Base-by-base conservation (phyloP, 768 basidiomycete species). In the Kwoniella sp. region DNA sequence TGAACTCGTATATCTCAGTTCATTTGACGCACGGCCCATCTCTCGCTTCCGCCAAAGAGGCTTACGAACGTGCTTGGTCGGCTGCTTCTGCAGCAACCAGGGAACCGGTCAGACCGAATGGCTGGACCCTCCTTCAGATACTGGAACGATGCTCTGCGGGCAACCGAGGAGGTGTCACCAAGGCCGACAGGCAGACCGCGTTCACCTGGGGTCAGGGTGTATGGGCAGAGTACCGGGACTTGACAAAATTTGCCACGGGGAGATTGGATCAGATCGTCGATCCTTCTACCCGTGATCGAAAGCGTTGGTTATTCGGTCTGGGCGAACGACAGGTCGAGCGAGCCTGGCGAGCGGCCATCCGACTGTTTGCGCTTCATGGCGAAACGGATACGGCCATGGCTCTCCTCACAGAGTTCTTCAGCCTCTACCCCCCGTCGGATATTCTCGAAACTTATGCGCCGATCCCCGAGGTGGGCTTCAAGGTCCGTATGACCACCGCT, bases 1-100 rank as follows among this genome's bases (percentile, higher is more conserved):
- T 91, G 58, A 88, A 86, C 60, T 81, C 89, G 2, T 96, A 88
- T 67, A 76, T 95, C 43, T 82, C 86, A 11, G 85, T 91, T 0
- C 80, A 84, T 67, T 86, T 86, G 62, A 69, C 73, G 2, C 84
- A 86, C 58, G 73, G 78, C 3, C 65, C 74, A 0, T 48, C 53
- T 9, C 74, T 91, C 34, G 78, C 80, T 23, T 66, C 65, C 2
- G 76, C 81, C 2, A 74, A 75, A 25, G 76, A 78, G 7, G 69
- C 79, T 7, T 89, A 85, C 70, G 70, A 78, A 54, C 22, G 25
- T 8, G 52, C 52, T 27, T 70, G 65, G 65, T 28, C 22, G 5
- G 12, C 25, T 22, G 47, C 51, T 4, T 20, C 32, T 9, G 40
- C 25, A 15, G 5, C 31, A 5, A 42, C 58, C 23, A 32, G 29